phyloP scores from a whole-genome alignment of 2,329 filamentous ascomycete genomes.

The Colletotrichum sp. region DNA sequence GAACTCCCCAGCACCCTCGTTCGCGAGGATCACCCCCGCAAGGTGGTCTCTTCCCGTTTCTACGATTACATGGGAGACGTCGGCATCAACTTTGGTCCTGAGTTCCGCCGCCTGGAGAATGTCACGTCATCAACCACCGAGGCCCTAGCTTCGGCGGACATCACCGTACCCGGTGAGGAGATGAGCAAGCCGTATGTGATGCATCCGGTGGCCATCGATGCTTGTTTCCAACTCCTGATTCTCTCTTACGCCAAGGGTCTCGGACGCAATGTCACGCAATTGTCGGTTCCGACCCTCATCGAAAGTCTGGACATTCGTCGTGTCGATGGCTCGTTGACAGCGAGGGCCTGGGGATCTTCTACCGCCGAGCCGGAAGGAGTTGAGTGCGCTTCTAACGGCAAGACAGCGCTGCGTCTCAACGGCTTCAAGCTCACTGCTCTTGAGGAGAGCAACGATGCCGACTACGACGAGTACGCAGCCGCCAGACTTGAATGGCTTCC shows the following conservation, averaged over 20 bases:
- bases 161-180: not conserved
- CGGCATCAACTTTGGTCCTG: not conserved
- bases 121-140: not conserved
- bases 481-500: not conserved
- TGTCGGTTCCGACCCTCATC: not conserved
- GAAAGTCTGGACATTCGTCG: not conserved
- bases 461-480: not conserved
- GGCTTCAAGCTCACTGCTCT: not conserved
- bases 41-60: not conserved
- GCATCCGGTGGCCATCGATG: not conserved
- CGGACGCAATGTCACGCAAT: not conserved
- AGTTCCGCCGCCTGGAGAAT: not conserved
- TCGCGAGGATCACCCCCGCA: not conserved
- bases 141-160: not conserved
- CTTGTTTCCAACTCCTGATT: not conserved
- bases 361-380: not conserved
- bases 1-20: not conserved
- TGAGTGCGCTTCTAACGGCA: not conserved
- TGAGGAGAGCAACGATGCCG: not conserved
- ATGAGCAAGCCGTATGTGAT: not conserved
- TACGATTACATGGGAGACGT: not conserved
- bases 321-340: not conserved
- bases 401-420: not conserved
- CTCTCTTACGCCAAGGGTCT: not conserved
- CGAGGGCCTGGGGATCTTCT: not conserved